Conservation (phyloP, 2,329 filamentous ascomycete species). For the Aspergillus terreus region DNA sequence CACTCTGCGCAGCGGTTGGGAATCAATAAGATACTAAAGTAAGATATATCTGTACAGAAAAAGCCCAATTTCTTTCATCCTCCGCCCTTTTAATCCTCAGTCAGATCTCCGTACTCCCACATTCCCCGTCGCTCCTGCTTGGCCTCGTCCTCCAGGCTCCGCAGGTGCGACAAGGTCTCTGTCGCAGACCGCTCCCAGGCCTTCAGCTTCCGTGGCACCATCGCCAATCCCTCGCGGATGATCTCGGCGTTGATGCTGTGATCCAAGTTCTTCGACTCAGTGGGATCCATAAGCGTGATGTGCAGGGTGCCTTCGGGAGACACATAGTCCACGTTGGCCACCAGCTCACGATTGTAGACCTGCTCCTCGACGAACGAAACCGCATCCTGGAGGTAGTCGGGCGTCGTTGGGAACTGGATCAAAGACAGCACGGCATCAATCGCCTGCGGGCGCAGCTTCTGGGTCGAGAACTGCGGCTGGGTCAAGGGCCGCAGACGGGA, state of each 20-base stretch:
- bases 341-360: constrained; percentile 71
- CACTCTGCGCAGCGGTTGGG: constrained; percentile 1
- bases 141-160: constrained; percentile 70
- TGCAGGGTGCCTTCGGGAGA: constrained; percentile 78
- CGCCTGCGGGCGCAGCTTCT: constrained; percentile 84
- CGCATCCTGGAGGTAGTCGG: constrained; percentile 80
- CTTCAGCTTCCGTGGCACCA: constrained; percentile 90
- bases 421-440: constrained; percentile 83
- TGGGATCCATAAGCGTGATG: constrained; percentile 82
- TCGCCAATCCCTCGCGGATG: constrained; percentile 75
- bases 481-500: constrained; percentile 74
- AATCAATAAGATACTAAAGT: constrained; percentile 5
- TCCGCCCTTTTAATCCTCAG: constrained; percentile 64
- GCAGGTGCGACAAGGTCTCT: constrained; percentile 68
- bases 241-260: constrained; percentile 90
- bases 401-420: constrained; percentile 76
- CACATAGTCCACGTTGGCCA: constrained; percentile 85
- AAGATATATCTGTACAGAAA: constrained; percentile 8
- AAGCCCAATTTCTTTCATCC: neutral
- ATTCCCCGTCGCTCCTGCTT: constrained; percentile 79
- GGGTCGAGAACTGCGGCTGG: constrained; percentile 70
- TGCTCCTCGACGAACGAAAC: constrained; percentile 70
- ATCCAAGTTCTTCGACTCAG: constrained; percentile 57
- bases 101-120: constrained; percentile 98
- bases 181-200: constrained; percentile 78